These are phyloP conservation scores for Salvia miltiorrhiza DNA, from an alignment of 257 asterid genomes.

Conservation along the genomic window DNA sequence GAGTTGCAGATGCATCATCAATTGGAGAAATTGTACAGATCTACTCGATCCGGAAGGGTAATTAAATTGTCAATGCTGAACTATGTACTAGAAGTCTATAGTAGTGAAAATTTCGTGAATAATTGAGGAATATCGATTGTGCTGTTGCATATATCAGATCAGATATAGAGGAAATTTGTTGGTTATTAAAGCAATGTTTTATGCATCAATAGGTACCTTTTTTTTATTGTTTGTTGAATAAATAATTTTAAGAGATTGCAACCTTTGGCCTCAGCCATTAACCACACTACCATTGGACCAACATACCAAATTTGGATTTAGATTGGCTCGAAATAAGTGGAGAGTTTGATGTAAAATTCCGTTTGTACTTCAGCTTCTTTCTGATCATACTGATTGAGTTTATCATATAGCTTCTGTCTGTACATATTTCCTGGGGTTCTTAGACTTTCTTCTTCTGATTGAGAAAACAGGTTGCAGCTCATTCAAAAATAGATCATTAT, in stretches of 20 bases:
- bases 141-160: background rate
- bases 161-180: background rate
- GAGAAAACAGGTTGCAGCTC: background rate
- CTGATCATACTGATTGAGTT: background rate
- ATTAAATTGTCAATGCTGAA: constrained; percentile 11
- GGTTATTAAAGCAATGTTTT: background rate
- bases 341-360: background rate
- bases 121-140: background rate
- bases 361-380: too few relatives aligned
- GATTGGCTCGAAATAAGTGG: background rate
- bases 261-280: too few relatives aligned
- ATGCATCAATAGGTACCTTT: background rate
- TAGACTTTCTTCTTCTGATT: background rate
- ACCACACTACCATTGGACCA: too few relatives aligned
- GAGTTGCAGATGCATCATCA: constrained; percentile 92
- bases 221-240: too few relatives aligned
- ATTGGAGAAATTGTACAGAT: constrained; percentile 77
- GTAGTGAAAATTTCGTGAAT: background rate
- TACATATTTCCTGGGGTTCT: background rate
- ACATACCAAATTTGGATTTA: background rate
- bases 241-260: too few relatives aligned
- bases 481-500: background rate
- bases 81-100: background rate
- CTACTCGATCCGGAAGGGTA: constrained; percentile 95
- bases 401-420: background rate